Evolutionary conservation across 1,139 yeast species (phyloP), one percentile per base, ranked within the genome.

Genomic region (Protomyces pachydermus): DNA sequence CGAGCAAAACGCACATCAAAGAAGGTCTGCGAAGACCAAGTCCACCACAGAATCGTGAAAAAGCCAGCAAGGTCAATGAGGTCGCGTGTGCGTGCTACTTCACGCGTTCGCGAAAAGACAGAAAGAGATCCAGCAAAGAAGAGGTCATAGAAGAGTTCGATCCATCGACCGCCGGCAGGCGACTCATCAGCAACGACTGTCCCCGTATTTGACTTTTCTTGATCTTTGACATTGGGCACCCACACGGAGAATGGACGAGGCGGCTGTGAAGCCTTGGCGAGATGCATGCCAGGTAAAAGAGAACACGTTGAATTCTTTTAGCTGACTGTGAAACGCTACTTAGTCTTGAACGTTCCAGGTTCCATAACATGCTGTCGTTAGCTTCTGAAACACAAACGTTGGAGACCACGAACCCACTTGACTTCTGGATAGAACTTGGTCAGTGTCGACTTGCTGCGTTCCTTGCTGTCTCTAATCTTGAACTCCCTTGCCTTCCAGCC

Each of bases 11-110:
- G 51, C 23, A 58, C 62, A 23, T 58, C 62, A 37, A 58, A 58
- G 18, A 58, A 32, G n/a, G 62, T 58, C 53, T 58, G 62, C 20
- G 62, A 58, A 2, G 56, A 38, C 62, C 62, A 58, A 16, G 62
- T 58, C 62, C 62, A 58, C 62, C 62, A 58, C 16, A 58, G 45
- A n/a, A 58, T 52, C 35, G 62, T 58, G 34, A 58, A 58, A 37
- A 52, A 58, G 20, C 56, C 62, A 18, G 56, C 52, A 12, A 58
- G 62, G 45, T 58, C 62, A 16, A 52, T 39, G 34, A 58, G 28
- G 45, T 58, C 62, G 42, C 46, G 42, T 18, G 32, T 38, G 20
- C 45, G 37, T 6, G 62, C 51, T 14, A 58, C 20, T 16, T 58
- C 62, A 5, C 62, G 38, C 12, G 62, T 52, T 12, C 55, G 45